These are phyloP conservation scores for Schizonepeta tenuifolia DNA, from an alignment of 257 asterid species.

Conservation along the genomic window DNA sequence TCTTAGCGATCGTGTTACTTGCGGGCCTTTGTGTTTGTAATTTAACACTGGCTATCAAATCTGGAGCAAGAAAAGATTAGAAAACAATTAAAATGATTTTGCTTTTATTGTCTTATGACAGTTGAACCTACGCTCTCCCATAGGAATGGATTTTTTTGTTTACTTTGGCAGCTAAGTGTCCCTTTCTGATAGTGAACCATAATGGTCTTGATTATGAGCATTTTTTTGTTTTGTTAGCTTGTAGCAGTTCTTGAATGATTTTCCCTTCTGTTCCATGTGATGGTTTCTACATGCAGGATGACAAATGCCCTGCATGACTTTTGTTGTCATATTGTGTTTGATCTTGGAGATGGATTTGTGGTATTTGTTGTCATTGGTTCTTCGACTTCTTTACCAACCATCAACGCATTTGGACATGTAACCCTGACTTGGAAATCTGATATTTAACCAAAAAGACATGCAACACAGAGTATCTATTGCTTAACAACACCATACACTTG, in stretches of 20 bases:
- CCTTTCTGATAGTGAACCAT: background rate
- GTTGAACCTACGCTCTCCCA: background rate
- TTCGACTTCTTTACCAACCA: constrained; percentile 5
- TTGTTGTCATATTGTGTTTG: background rate
- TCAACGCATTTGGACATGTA: background rate
- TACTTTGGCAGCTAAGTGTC: background rate
- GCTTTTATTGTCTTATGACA: background rate
- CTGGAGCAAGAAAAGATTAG: background rate
- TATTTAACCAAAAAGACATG: background rate
- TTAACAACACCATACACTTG: background rate
- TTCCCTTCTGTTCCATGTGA: constrained; percentile 13
- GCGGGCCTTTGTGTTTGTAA: background rate
- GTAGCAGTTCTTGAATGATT: constrained; percentile 17
- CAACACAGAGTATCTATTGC: constrained; percentile 4
- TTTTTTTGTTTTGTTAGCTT: constrained; percentile 11
- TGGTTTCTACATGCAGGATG: constrained; percentile 6
- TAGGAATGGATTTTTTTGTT: background rate
- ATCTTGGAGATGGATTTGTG: background rate
- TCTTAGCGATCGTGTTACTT: background rate
- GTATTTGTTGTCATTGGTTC: background rate
- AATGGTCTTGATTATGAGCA: background rate
- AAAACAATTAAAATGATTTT: background rate
- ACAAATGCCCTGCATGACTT: background rate
- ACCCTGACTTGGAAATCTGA: background rate
- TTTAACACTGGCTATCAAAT: background rate